Base-by-base conservation (phyloP, 306 rosid genomes). In the Delonix regia region DNA sequence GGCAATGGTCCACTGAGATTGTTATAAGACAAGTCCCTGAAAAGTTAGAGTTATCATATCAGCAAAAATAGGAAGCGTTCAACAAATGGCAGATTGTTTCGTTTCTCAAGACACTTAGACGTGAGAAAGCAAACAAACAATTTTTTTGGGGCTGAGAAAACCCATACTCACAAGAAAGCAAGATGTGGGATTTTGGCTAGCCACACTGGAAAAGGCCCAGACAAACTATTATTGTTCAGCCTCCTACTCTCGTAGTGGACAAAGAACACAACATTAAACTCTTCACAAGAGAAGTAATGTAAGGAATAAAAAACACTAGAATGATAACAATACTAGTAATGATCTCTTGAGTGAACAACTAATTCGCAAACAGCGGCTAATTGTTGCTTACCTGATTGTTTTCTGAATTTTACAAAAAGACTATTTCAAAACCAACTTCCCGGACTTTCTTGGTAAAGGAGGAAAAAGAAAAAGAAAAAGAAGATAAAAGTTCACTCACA, bases 1-100 rank as follows among this genome's bases (percentile, higher is more conserved):
- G 98, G 98, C 77, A 95, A 87, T 73, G 98, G 94, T 82, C 98
- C 98, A 84, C 92, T 89, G 48, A 95, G 98, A 91, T 92, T 92
- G 89, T 95, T 95, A 81, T 77, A 95, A 78, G 99, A 95, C 88
- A 95, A 88, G 89, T 95, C 99, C 92, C 99, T 95, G 95, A 56
- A 83, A 34, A 78, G 33, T 52, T n/a, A 72, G 78, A 79, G 76
- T 81, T 11, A 69, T 48, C 74, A 71, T 56, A 81, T 69, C 63
- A 78, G 30, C 28, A 79, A 66, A 61, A 77, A 52, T 7, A 53
- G 53, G 77, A 85, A 62, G 64, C 70, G 62, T 11, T 49, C 36
- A 78, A 59, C 51, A 85, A 62, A 85, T 83, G 68, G 65, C 83
- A 73, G 33, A 34, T 61, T 36, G 56, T 70, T 78, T 21, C 39